phyloP scores from a whole-genome alignment of 2,329 filamentous ascomycete species.

The Verticillium klebahnii region DNA sequence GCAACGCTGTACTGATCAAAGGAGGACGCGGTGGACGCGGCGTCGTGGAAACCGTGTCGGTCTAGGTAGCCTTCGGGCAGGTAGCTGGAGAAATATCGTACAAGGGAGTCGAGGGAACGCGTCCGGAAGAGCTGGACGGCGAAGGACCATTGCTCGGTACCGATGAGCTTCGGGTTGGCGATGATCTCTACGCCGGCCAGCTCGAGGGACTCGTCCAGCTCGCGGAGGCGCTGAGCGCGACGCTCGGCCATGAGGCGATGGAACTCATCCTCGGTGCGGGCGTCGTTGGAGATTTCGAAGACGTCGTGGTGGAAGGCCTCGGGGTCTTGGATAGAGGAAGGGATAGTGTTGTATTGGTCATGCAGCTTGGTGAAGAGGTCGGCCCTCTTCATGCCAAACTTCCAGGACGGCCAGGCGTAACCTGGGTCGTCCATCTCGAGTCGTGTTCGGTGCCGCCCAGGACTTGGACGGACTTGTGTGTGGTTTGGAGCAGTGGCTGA shows the following conservation, averaged over 20 bases:
- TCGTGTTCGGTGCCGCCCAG: neutral
- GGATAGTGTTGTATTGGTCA: constrained; percentile 56
- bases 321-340: constrained; percentile 52
- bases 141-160: constrained; percentile 53
- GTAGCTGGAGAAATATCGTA: constrained; percentile 56
- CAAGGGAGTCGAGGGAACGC: constrained; percentile 54
- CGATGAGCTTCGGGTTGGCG: constrained; percentile 53
- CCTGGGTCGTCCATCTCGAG: constrained; percentile 48
- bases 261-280: constrained; percentile 47
- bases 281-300: constrained; percentile 50
- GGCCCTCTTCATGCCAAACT: constrained; percentile 57
- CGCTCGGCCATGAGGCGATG: constrained; percentile 49
- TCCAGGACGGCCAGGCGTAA: constrained; percentile 55
- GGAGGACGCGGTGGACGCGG: constrained; percentile 29
- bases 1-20: constrained; percentile 28
- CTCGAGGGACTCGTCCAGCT: constrained; percentile 52
- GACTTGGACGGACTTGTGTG: neutral
- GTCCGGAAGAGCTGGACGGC: constrained; percentile 56
- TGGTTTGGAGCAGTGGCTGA: neutral
- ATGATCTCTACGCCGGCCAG: constrained; percentile 58
- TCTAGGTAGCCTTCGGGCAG: constrained; percentile 44
- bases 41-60: constrained; percentile 28
- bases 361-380: constrained; percentile 55
- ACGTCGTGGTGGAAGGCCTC: constrained; percentile 59
- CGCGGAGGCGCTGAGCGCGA: constrained; percentile 47